Evolutionary conservation across 176 grass and related monocot species (phyloP), one percentile per base, ranked within the genome.

Genomic region (Carex myosuroides): DNA sequence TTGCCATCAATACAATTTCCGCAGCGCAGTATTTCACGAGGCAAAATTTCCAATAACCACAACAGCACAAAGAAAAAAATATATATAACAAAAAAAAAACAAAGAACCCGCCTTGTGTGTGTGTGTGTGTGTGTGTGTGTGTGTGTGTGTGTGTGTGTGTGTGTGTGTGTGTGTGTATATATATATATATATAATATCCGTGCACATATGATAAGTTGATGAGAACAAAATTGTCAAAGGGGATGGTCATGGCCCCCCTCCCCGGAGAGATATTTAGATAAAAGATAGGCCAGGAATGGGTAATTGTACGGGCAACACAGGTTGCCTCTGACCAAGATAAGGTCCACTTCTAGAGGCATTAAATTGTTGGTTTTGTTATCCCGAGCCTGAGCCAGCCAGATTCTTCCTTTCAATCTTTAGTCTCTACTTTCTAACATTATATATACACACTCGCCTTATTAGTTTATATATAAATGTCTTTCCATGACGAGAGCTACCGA

Each of bases 251-350:
- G n/a, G n/a, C n/a, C 1, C 10, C 61, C 22, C 61, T 0, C 5
- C n/a, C 10, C 8, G 2, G 8, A 11, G 9, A 48, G 46, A 48
- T 48, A 2, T 8, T 46, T 9, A 63, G 60, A 26, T 63, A 64
- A 29, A 11, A 30, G 4, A 30, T 0, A 5, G 63, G 63, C 4
- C 37, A 39, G 0, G 0, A 57, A 63, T 39, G 57, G 1, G 13
- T 12, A 11, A 50, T 50, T 81, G 79, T 81, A 81, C 79, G 59
- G 59, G 65, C 37, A 37, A 48, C 37, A 65, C 79, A 64, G 35
- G 79, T 64, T 73, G 70, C 44, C 39, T 73, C 42, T 52, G 42
- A 50, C 70, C 70, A 73, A 52, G 70, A 73, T 73, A 73, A 73
- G 41, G 20, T 73, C 9, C n/a, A 46, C 18, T 72, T 42, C 10